Evolutionary conservation across 306 rosid genomes (phyloP).

Genomic region (Benincasa hispida): DNA sequence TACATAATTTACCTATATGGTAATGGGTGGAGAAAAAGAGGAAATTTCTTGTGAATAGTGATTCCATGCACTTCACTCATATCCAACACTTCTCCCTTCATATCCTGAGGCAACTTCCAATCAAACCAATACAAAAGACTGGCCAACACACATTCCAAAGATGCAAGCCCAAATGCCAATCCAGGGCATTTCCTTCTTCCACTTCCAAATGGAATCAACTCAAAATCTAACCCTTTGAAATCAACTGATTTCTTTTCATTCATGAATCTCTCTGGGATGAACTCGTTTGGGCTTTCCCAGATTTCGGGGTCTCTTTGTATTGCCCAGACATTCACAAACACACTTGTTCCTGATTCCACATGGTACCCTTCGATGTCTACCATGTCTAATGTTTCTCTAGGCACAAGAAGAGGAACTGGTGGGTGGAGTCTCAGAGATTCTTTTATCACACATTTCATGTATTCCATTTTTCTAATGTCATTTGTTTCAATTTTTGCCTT

Average conservation of each 20-base stretch:
- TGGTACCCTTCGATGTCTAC: conserved; percentile 24
- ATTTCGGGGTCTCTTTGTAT: conserved; percentile 28
- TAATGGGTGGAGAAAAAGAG: neutral
- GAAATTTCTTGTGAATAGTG: neutral
- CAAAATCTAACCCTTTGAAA: neutral
- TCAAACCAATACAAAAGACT: neutral
- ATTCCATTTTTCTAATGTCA: conserved; percentile 32
- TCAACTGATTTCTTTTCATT: neutral
- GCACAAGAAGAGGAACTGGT: conserved; percentile 21
- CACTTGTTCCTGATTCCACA: conserved; percentile 20
- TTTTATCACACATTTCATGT: conserved; percentile 29
- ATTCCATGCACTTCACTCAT: neutral
- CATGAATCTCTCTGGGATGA: conserved; percentile 28
- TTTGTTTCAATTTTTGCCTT: conserved; percentile 21
- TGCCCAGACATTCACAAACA: conserved; percentile 28
- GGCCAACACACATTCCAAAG: neutral
- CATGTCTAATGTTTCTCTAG: conserved; percentile 15
- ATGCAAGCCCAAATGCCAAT: neutral
- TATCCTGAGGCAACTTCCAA: neutral
- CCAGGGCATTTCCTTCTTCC: neutral
- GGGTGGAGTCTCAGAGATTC: conserved; percentile 43
- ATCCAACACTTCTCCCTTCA: neutral
- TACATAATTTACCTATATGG: neutral
- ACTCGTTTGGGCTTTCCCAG: conserved; percentile 27
- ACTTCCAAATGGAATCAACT: neutral